Percentiles rank a stretch among this genome's conserved stretches.
These are phyloP conservation scores for Alternaria panax DNA, from an alignment of 2,329 filamentous ascomycete species.

Conservation along the genomic window DNA sequence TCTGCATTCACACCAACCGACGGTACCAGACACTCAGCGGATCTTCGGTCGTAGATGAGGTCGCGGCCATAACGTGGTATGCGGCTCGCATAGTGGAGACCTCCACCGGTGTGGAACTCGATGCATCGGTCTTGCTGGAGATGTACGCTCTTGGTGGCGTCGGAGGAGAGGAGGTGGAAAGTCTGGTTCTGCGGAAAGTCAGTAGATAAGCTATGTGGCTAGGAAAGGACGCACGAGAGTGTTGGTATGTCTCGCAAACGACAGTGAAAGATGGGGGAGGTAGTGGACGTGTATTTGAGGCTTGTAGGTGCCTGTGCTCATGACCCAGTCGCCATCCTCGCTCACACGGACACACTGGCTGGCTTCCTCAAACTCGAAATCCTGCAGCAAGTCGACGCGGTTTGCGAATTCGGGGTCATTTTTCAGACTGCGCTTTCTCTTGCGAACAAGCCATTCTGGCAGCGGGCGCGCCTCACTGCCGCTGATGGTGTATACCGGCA, in stretches of 20 bases:
- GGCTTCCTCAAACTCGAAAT: constrained; percentile 97
- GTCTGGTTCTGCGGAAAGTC: constrained; percentile 72
- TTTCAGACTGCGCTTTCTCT: constrained; percentile 85
- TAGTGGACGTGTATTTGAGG: constrained; percentile 96
- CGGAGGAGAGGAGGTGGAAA: constrained; percentile 84
- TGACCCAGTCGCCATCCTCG: constrained; percentile 90
- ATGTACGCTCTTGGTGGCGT: constrained; percentile 94
- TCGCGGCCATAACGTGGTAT: constrained; percentile 93
- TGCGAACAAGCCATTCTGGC: constrained; percentile 92
- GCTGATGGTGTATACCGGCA: constrained; percentile 94
- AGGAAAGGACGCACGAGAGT: constrained; percentile 60
- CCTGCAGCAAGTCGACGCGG: constrained; percentile 91
- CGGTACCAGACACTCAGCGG: constrained; percentile 85
- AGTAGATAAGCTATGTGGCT: not conserved
- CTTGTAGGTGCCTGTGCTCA: constrained; percentile 42
- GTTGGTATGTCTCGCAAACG: constrained; percentile 89
- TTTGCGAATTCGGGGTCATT: constrained; percentile 92
- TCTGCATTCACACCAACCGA: constrained; percentile 86
- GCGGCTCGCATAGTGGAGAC: constrained; percentile 86
- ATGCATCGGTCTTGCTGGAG: constrained; percentile 89
- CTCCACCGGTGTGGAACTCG: constrained; percentile 90
- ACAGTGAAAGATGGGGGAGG: constrained; percentile 90
- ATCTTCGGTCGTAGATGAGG: constrained; percentile 80
- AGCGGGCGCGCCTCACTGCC: constrained; percentile 86
- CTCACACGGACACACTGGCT: constrained; percentile 88